Evolutionary conservation across 116 monocot genomes (phyloP), one percentile per base, ranked within the genome.

Genomic region (Dioscorea cayenensis): DNA sequence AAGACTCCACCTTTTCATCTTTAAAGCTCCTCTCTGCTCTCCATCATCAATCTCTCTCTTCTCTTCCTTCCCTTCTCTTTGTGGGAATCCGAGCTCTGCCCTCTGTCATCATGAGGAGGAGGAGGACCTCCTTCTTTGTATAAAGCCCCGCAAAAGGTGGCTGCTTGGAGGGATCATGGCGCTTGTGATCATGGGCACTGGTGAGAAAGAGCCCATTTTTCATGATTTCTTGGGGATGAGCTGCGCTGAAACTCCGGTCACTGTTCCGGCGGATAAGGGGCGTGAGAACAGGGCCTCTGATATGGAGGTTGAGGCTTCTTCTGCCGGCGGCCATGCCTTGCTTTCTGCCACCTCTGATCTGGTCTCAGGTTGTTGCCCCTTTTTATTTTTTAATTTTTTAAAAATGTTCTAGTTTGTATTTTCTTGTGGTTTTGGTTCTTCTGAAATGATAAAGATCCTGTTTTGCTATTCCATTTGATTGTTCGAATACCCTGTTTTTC

Each of bases 141-240:
- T 78, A 66, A 65, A 60, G 64, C 19, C 8, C 49, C 35, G 21
- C 60, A 69, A 48, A 67, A 64, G 68, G 59, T 58, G 66, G 27
- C 32, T 25, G 20, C 13, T 23, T 14, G 62, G 66, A 73, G 63
- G 69, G 55, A 72, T 75, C 66, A 84, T 82, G 88, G 84, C 82
- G 67, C 78, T 79, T 32, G 86, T 68, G 76, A 77, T 77, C 79
- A 86, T 77, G 81, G 84, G 79, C 19, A 71, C 66, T 13, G 84
- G 78, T 36, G 81, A 84, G 60, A 36, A 86, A 28, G 69, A 82
- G 51, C 82, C 78, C 49, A 37, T 74, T 65, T 78, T 90, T 65
- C 90, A 82, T 59, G 84, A 90, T 55, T 90, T 90, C 75, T 76
- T 90, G 10, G 84, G 86, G 48, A 79, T 76, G 77, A 80, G 63